Evolutionary conservation across 805 yeast species (phyloP).

Genomic region (Barnettozyma vustinii): DNA sequence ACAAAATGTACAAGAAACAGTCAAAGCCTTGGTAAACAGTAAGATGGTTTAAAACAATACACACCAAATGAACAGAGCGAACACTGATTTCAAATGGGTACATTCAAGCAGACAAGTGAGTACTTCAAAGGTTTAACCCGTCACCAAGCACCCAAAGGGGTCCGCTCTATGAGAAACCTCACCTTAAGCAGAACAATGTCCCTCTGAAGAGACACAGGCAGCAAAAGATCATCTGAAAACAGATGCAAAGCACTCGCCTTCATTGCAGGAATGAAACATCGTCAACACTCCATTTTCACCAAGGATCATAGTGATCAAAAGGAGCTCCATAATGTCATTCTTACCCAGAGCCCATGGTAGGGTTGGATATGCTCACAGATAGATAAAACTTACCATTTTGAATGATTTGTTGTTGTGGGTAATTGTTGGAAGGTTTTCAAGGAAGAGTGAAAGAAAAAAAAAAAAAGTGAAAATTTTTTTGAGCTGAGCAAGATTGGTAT

Average conservation of each 20-base stretch:
- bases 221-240: not conserved
- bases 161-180: not conserved
- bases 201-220: not conserved
- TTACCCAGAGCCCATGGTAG: not conserved
- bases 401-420: not conserved
- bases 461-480: not conserved
- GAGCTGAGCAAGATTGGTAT: not conserved
- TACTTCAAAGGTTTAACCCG: not conserved
- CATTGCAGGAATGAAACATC: constrained; percentile 16
- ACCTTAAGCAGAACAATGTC: not conserved
- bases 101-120: not conserved
- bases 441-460: no score
- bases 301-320: constrained; percentile 3
- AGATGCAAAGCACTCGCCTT: not conserved
- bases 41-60: not conserved
- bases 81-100: not conserved
- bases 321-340: constrained; percentile 27
- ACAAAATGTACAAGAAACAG: not conserved
- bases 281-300: constrained; percentile 25
- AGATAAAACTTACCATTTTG: constrained; percentile 6
- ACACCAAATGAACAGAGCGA: not conserved
- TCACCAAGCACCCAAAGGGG: not conserved
- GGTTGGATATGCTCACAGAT: not conserved
- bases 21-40: not conserved
- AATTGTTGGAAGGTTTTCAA: no score